Base-by-base conservation (phyloP, 257 asterid species). In the Vinca minor region DNA sequence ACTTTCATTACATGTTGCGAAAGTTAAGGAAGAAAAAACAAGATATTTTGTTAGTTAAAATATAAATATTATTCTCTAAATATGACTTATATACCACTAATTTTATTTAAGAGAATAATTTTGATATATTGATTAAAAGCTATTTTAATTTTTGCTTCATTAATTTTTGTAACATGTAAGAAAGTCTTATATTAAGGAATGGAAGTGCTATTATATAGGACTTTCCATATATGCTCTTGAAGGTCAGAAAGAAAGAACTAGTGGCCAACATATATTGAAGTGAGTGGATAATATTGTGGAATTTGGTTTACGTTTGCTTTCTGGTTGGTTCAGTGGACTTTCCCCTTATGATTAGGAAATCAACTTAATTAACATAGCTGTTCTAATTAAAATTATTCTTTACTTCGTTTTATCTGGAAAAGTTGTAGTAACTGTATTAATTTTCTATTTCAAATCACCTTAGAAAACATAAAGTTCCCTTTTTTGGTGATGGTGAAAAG, bases 201-300 rank as follows among this genome's bases (percentile, higher is more conserved):
- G n/a, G n/a, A n/a, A n/a, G n/a, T n/a, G n/a, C n/a, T n/a, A n/a
- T n/a, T n/a, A n/a, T n/a, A n/a, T n/a, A n/a, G n/a, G n/a, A 53
- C 13, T 2, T 47, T 20, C 63, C 38, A 2, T 34, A 6, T 34
- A 34, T 2, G 38, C 38, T n/a, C n/a, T n/a, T 31, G 70, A 71
- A 57, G 78, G 29, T 64, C 68, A 71, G 68, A 52, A 25, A 66
- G 18, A 35, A 62, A 34, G 20, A 54, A 54, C 55, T 35, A 62
- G 67, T 71, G 69, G 79, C 68, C 71, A 69, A 59, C 74, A 73
- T 54, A 41, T 38, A 65, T 12, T 72, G 62, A 57, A 69, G 69
- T 69, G 76, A 77, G 65, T 64, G 44, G 68, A 34, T 64, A 62
- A 62, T 50, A 59, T 52, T 70, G 65, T n/a, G n/a, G n/a, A n/a